phyloP scores from a whole-genome alignment of 306 rosid genomes.

The Carpinus viminea region DNA sequence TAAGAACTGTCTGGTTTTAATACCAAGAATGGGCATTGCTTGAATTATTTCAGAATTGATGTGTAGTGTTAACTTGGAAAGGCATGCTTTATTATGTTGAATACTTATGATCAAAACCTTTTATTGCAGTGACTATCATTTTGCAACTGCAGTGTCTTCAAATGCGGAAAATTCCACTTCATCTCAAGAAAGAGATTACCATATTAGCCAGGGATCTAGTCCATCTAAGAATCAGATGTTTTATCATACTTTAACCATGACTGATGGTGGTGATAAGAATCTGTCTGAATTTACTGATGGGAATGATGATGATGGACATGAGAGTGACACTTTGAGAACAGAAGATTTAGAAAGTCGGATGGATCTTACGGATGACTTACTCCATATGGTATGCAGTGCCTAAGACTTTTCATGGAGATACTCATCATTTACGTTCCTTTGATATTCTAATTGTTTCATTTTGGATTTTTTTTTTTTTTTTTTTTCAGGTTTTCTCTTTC shows the following conservation, averaged over 20 bases:
- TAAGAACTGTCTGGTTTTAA: not conserved
- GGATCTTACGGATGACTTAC: conserved; percentile 95
- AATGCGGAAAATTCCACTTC: conserved; percentile 51
- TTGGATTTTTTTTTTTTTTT: conserved; percentile 7
- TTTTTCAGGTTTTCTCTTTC: conserved; percentile 84
- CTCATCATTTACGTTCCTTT: not conserved
- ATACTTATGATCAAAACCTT: conserved; percentile 16
- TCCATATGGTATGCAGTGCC: conserved; percentile 76
- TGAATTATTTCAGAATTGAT: not conserved
- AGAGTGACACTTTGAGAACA: conserved; percentile 36
- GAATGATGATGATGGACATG: conserved; percentile 54
- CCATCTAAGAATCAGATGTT: conserved; percentile 37
- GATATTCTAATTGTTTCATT: not conserved
- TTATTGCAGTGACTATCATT: conserved; percentile 61
- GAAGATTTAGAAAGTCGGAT: conserved; percentile 79
- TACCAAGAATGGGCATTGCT: not conserved
- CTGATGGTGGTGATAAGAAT: conserved; percentile 39
- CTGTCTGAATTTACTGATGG: conserved; percentile 39
- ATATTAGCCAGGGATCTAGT: conserved; percentile 35
- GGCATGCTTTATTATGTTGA: conserved; percentile 3
- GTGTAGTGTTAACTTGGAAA: not conserved
- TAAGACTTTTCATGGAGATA: not conserved
- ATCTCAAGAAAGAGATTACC: conserved; percentile 51
- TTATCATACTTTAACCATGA: conserved; percentile 45
- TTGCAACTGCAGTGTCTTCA: conserved; percentile 43